These are phyloP conservation scores for Beauveria sp. DNA, from an alignment of 2,329 filamentous ascomycete species.

Conservation along the genomic window DNA sequence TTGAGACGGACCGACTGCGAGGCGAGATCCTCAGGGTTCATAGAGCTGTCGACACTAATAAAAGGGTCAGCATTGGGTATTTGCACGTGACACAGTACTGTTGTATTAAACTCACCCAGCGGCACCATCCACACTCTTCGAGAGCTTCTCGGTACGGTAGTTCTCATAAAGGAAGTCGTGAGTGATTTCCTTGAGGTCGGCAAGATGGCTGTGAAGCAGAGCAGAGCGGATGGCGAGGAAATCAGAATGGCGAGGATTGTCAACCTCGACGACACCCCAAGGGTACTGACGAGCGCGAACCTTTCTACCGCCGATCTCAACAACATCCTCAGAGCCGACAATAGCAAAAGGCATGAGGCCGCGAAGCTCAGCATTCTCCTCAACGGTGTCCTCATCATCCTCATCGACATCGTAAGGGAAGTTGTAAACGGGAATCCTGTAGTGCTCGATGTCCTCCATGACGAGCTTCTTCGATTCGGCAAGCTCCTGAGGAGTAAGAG, in stretches of 20 bases:
- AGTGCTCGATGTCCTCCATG: conserved; percentile 99
- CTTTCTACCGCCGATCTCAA: conserved; percentile 88
- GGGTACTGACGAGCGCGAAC: conserved; percentile 96
- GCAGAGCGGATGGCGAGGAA: conserved; percentile 96
- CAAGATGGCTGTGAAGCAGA: conserved; percentile 93
- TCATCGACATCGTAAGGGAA: conserved; percentile 99
- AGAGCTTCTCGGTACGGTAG: conserved; percentile 99
- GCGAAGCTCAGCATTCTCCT: conserved; percentile 96
- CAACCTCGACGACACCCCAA: conserved; percentile 97
- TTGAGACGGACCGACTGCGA: conserved; percentile 97
- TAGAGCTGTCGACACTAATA: conserved; percentile 60
- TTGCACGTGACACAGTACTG: background rate
- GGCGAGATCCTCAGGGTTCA: conserved; percentile 96
- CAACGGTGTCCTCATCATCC: conserved; percentile 97
- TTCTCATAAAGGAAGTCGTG: conserved; percentile 99
- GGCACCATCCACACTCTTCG: conserved; percentile 95
- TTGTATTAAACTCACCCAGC: conserved; percentile 61
- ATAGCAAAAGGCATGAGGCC: conserved; percentile 99
- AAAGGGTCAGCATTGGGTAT: conserved; percentile 22
- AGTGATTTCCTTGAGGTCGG: conserved; percentile 98
- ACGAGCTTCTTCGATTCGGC: conserved; percentile 99
- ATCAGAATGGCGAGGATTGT: conserved; percentile 97
- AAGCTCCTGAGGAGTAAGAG: conserved; percentile 89
- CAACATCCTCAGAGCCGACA: conserved; percentile 89
- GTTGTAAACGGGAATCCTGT: conserved; percentile 99